phyloP scores from a whole-genome alignment of 139 green algal species.

The Micromonas pusilla region DNA sequence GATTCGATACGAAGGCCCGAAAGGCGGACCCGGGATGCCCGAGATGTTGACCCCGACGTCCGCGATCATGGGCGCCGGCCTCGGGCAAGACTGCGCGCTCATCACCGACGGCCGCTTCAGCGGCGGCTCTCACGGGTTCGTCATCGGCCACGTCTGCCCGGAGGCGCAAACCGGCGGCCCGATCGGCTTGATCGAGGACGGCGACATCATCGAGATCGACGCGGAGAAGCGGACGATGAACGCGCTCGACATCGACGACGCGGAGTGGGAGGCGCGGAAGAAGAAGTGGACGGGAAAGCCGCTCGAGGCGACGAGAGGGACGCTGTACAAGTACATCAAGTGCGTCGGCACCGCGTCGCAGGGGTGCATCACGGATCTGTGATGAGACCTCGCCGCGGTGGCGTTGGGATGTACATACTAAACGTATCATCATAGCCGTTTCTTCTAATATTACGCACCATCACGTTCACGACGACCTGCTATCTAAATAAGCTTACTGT shows the following conservation, averaged over 20 bases:
- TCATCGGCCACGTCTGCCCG: constrained; percentile 91
- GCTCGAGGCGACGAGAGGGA: constrained; percentile 73
- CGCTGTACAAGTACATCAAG: constrained; percentile 98
- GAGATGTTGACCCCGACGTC: constrained; percentile 97
- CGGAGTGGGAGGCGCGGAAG: constrained; percentile 58
- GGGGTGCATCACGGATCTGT: constrained; percentile 91
- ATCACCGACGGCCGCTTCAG: constrained; percentile 96
- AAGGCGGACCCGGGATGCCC: constrained; percentile 95
- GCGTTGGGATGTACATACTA: no score
- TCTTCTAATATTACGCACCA: no score
- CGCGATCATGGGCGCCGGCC: constrained; percentile 94
- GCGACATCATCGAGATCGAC: constrained; percentile 89
- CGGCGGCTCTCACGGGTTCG: constrained; percentile 93
- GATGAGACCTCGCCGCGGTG: not conserved
- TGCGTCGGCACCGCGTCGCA: constrained; percentile 66
- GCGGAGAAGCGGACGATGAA: constrained; percentile 71
- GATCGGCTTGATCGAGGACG: constrained; percentile 81
- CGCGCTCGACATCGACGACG: constrained; percentile 56
- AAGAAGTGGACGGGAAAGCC: constrained; percentile 65
- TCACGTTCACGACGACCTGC: not conserved
- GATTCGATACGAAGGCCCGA: constrained; percentile 91
- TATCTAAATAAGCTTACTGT: not conserved
- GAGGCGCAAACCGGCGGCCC: constrained; percentile 89
- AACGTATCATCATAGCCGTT: not conserved
- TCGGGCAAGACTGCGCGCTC: constrained; percentile 90